A percentile compares a stretch with the other conserved stretches of the same genome.
These are phyloP conservation scores for Aureobasidium sp. DNA, from an alignment of 2,329 filamentous ascomycete species.

Conservation along the genomic window DNA sequence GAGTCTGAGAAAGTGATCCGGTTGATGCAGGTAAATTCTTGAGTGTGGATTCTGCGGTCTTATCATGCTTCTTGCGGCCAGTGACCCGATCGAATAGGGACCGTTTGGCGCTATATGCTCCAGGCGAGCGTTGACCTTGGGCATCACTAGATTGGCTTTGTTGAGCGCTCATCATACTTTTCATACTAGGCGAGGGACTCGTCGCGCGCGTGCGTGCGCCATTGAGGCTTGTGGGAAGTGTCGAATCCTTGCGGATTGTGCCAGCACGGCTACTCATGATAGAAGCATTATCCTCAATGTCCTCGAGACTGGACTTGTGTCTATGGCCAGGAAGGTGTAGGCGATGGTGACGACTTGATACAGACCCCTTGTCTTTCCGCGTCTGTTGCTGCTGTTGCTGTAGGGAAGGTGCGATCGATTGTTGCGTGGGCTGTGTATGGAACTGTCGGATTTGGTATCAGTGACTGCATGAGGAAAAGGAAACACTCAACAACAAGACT, in stretches of 20 bases:
- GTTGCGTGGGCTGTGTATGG: not conserved
- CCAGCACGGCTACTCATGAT: constrained; percentile 7
- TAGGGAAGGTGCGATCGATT: not conserved
- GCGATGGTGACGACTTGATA: constrained; percentile 31
- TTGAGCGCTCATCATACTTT: constrained; percentile 57
- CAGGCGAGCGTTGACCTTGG: constrained; percentile 50
- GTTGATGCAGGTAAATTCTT: constrained; percentile 36
- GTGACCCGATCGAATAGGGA: constrained; percentile 49
- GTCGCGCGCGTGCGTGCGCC: constrained; percentile 55
- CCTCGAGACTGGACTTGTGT: constrained; percentile 61
- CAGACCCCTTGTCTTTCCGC: constrained; percentile 1
- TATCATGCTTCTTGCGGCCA: constrained; percentile 42
- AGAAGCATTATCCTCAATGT: constrained; percentile 33
- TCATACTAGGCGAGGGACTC: constrained; percentile 61
- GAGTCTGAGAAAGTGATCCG: constrained; percentile 31
- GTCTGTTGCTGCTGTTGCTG: not conserved
- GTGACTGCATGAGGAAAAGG: not conserved
- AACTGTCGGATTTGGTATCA: not conserved
- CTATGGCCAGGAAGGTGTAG: constrained; percentile 60
- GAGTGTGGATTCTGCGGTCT: constrained; percentile 28
- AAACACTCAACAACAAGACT: not conserved
- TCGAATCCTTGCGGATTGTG: constrained; percentile 1
- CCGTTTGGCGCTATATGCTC: constrained; percentile 40
- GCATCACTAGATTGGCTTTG: constrained; percentile 29
- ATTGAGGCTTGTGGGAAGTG: constrained; percentile 28